Evolutionary conservation across 2,329 filamentous ascomycete genomes (phyloP), one percentile per base, ranked within the genome.

Genomic region (Cladobotryum mycophilum): DNA sequence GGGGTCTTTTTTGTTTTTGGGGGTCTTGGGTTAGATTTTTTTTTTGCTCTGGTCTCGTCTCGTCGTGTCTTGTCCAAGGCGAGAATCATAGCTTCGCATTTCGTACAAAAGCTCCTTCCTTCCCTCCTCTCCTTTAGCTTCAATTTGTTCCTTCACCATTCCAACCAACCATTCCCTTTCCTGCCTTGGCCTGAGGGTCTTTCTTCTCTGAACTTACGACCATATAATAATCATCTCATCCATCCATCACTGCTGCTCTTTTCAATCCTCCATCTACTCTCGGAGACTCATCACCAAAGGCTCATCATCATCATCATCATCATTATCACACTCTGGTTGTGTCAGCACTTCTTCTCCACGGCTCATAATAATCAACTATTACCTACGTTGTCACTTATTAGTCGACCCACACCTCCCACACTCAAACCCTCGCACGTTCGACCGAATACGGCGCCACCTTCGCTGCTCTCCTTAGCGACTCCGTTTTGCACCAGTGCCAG

Each of bases 101-200:
- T 54, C 48, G 45, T 61, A 59, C 58, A 61, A 61, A 62, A 61
- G 56, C 53, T 56, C 56, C 47, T 45, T 44, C 47, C 54, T 53
- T 57, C 61, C 48, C 49, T 51, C 54, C 52, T 54, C 49, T 51
- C 50, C 54, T 50, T 47, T 47, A 47, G 43, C 49, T 48, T 50
- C 52, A 51, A 54, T 42, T 41, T 35, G 50, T 48, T 45, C 44
- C 52, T 45, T 55, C 34, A 18, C 41, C 30, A 46, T 46, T 36
- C 44, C 44, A 46, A 17, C 44, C 34, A 33, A 30, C 25, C 25
- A 30, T 45, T 45, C 42, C 25, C 14, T 33, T 18, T 18, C 40
- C 17, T 42, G 40, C 20, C 40, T 42, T 15, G 36, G 36, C 36
- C 17, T 17, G 36, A 38, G 36, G 17, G 36, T 30, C 44, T 47